phyloP scores from a whole-genome alignment of 176 grass and related monocot species.

The Bothriochloa decipiens region DNA sequence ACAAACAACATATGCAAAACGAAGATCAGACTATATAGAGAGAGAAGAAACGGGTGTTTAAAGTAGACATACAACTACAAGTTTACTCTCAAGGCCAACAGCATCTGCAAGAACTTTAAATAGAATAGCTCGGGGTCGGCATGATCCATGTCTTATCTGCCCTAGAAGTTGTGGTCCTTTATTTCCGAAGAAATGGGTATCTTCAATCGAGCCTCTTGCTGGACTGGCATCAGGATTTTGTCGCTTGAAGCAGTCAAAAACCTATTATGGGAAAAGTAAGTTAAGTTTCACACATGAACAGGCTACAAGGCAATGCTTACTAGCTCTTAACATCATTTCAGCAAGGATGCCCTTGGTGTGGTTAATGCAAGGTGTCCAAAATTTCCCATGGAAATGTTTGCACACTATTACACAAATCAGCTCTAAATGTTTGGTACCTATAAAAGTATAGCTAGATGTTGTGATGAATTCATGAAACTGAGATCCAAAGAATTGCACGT shows the following conservation, averaged over 20 bases:
- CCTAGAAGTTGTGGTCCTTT: constrained; percentile 90
- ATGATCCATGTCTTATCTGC: constrained; percentile 97
- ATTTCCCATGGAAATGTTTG: constrained; percentile 29
- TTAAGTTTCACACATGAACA: constrained; percentile 28
- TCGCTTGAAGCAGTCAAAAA: constrained; percentile 98
- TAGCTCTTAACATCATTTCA: constrained; percentile 23
- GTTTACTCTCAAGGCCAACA: constrained; percentile 96
- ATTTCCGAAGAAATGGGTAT: constrained; percentile 75
- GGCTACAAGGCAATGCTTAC: constrained; percentile 10
- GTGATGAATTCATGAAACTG: constrained; percentile 19
- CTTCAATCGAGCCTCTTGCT: constrained; percentile 75
- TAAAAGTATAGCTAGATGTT: background rate
- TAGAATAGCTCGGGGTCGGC: constrained; percentile 89
- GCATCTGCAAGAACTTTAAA: constrained; percentile 99
- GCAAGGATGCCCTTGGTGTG: constrained; percentile 7
- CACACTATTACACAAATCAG: constrained; percentile 32
- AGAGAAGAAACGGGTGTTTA: constrained; percentile 20
- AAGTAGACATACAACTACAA: constrained; percentile 83
- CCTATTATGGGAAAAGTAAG: constrained; percentile 60
- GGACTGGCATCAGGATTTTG: constrained; percentile 80
- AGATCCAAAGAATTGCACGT: constrained; percentile 21
- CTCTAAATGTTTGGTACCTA: background rate
- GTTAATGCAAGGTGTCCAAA: constrained; percentile 4
- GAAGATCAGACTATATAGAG: constrained; percentile 16
- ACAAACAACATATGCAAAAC: constrained; percentile 21